Conservation (phyloP, 495 filamentous ascomycete species). For the Oleoguttula mirabilis region DNA sequence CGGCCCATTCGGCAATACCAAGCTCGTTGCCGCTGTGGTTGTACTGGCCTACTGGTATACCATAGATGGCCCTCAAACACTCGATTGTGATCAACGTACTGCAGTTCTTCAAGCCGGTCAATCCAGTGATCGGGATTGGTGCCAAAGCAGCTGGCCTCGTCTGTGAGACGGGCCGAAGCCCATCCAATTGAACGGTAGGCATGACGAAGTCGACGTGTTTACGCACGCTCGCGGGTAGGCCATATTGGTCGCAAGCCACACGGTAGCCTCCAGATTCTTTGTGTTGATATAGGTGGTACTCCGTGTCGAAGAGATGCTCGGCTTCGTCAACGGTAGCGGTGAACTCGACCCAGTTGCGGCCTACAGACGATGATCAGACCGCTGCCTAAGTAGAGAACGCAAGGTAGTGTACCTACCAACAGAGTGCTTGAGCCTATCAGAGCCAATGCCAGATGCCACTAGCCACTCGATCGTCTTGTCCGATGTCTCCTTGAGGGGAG, state of each 20-base stretch:
- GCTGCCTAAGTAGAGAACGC: too few species aligned
- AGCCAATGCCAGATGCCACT: conserved; percentile 36
- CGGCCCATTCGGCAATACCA: conserved; percentile 38
- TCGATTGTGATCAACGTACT: conserved; percentile 38
- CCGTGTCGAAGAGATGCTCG: conserved; percentile 45
- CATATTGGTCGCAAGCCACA: conserved; percentile 36
- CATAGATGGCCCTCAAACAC: conserved; percentile 43
- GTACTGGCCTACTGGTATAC: conserved; percentile 34
- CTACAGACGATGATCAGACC: too few species aligned
- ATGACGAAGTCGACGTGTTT: conserved; percentile 27
- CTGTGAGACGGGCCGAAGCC: conserved; percentile 8
- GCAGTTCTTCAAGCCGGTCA: conserved; percentile 31
- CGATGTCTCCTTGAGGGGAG: conserved; percentile 8
- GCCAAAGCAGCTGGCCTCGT: neutral
- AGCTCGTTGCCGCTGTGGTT: conserved; percentile 36
- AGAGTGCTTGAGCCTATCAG: conserved; percentile 36
- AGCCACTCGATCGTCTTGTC: conserved; percentile 35
- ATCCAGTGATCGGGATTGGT: conserved; percentile 1
- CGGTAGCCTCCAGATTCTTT: conserved; percentile 32
- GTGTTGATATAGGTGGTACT: conserved; percentile 49
- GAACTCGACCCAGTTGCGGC: conserved; percentile 38
- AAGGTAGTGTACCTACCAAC: too few species aligned
- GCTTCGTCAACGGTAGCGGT: conserved; percentile 41
- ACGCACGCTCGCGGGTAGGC: conserved; percentile 19
- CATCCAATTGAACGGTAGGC: conserved; percentile 24